These are phyloP conservation scores for Lignosus rhinocerotis DNA, from an alignment of 1,284 basidiomycete genomes.

Conservation along the genomic window DNA sequence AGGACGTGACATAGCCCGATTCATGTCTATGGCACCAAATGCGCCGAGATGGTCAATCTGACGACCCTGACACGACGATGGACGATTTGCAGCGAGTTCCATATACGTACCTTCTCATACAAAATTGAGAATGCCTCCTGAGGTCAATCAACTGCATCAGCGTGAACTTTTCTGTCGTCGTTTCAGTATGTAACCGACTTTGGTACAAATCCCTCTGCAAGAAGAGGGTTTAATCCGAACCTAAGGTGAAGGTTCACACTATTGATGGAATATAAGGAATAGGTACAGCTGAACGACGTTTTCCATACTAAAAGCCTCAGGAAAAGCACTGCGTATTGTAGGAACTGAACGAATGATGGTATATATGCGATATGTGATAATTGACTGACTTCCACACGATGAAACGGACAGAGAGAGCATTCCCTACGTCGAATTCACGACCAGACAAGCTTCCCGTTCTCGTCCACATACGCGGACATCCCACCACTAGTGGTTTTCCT, in stretches of 20 bases:
- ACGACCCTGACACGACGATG: too few relatives aligned
- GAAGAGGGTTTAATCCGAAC: too few relatives aligned
- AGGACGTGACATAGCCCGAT: conserved; percentile 39
- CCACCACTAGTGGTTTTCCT: conserved; percentile 29
- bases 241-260: background rate
- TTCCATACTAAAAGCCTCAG: conserved; percentile 15
- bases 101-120: too few relatives aligned
- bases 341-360: conserved; percentile 13
- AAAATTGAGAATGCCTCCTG: too few relatives aligned
- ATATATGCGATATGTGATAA: conserved; percentile 13
- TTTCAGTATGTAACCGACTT: too few relatives aligned
- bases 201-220: too few relatives aligned
- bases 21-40: background rate
- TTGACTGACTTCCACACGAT: background rate
- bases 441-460: conserved; percentile 35
- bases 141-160: too few relatives aligned
- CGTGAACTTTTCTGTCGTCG: too few relatives aligned
- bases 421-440: conserved; percentile 19
- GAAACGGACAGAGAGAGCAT: background rate
- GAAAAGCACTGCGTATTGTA: conserved; percentile 7
- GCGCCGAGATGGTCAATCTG: background rate
- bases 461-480: conserved; percentile 32
- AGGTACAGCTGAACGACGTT: conserved; percentile 19
- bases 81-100: too few relatives aligned
- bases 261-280: background rate